Base-by-base conservation (phyloP, 2,329 filamentous ascomycete genomes). In the Lecanoromycetidae sp. region DNA sequence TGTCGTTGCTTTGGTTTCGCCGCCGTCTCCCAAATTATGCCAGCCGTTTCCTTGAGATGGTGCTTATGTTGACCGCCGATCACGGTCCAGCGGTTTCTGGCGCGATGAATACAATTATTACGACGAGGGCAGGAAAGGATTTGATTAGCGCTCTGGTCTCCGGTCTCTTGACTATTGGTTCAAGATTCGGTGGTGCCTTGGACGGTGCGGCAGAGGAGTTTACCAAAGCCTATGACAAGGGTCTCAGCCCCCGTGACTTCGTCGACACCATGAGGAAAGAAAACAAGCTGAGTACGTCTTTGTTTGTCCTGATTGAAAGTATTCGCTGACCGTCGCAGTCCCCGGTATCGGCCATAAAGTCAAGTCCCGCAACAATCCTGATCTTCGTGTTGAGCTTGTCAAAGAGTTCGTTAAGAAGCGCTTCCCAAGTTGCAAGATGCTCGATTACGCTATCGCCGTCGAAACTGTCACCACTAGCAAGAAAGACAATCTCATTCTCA, bases 101-200 rank as follows among this genome's bases (percentile, higher is more conserved):
- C 78, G 91, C 91, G 68, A 98, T 98, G 91, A 98, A 98, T 82
- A 98, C 91, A 66, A 98, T 98, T 68, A 96, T 98, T 67, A 98
- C 91, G 54, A 98, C 91, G 51, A 86, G 91, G 84, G 91, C 91
- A 55, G 91, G 91, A 68, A 98, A 98, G 78, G 91, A 98, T 66
- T 74, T 98, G 58, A 96, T 98, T 74, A 88, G 82, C 61, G 84
- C 91, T 39, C 78, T 98, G 54, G 91, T 98, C 49, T 85, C 85
- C 60, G 91, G 91, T 87, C 84, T 98, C 46, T 75, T 98, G 64
- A 98, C 91, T 60, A 98, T 98, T 61, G 91, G 91, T 63, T 95
- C 90, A 50, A 84, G 91, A 55, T 98, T 98, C 68, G 91, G 91
- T 79, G 91, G 91, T 81, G 91, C 91, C 56, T 82, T 96, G 55